These are phyloP conservation scores for Peribolospora baueri DNA, from an alignment of 768 basidiomycete species.

Conservation along the genomic window DNA sequence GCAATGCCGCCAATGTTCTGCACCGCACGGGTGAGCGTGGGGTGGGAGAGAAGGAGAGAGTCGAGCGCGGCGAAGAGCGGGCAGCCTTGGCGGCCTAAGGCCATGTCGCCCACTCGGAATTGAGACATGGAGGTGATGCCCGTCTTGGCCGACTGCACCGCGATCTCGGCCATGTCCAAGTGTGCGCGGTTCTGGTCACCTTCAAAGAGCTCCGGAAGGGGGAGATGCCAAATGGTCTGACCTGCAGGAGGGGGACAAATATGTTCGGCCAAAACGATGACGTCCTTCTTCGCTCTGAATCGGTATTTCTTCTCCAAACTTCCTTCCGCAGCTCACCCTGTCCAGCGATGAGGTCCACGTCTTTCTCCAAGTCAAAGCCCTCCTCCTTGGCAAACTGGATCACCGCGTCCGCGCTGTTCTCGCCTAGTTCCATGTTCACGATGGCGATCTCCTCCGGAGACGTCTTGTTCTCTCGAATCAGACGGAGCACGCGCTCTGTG, in stretches of 20 bases:
- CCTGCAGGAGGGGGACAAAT: too few relatives aligned
- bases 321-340: too few relatives aligned
- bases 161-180: neutral
- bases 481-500: neutral
- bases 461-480: neutral
- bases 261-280: too few relatives aligned
- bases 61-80: neutral
- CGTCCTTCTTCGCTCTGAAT: too few relatives aligned
- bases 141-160: neutral
- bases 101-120: neutral
- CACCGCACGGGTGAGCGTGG: neutral
- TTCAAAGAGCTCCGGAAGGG: neutral
- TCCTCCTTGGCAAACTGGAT: neutral
- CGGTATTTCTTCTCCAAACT: too few relatives aligned
- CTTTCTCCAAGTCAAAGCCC: neutral
- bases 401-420: neutral
- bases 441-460: neutral
- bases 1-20: constrained; percentile 1
- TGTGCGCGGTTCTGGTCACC: neutral
- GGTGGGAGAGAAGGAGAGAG: neutral
- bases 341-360: neutral
- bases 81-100: neutral
- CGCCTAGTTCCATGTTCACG: neutral
- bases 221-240: neutral
- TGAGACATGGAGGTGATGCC: neutral